Base-by-base conservation (phyloP, 2,329 filamentous ascomycete genomes). In the Celoporthe dispersa region DNA sequence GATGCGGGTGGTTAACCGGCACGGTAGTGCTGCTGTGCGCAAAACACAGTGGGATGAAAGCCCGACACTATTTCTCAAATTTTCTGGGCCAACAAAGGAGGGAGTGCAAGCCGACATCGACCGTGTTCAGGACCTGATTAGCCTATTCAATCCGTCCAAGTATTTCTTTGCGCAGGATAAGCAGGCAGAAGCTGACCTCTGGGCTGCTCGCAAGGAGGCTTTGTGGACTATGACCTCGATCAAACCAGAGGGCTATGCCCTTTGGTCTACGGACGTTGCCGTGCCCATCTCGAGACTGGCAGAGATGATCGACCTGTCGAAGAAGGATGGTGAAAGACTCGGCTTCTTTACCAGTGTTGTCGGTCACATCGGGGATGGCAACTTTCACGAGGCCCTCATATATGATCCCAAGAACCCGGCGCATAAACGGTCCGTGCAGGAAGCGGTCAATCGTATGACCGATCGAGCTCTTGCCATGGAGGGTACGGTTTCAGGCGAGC, bases 221-320 rank as follows among this genome's bases (percentile, higher is more conserved):
- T 81, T 94, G 1, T 94, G 91, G 88, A 90, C 88, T 69, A 87
- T 92, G 60, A 88, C 92, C 80, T 89, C 90, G 0, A 87, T 90
- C 79, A 85, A 85, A 70, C 83, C 87, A 64, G 81, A 87, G 35
- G 84, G 85, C 0, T 84, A 85, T 2, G 87, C 91, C 74, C 87
- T 94, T 33, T 94, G 92, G 92, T 93, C 91, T 0, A 94, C 92
- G 0, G 92, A 94, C 76, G 92, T 94, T 28, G 92, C 92, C 0
- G 92, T 94, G 0, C 92, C 92, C 0, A 88, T 94, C 62, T 92
- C 89, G 22, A 84, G 85, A 53, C 81, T 94, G 72, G 88, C 92
- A 1, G 88, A 92, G 73, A 90, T 94, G 68, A 92, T 94, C 63
- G 80, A 89, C 72, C 83, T 88, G 64, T 92, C 90, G 1, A 92